Percentiles rank a stretch among this genome's conserved stretches.
phyloP scores from a whole-genome alignment of 495 filamentous ascomycete genomes.

The Penicillium diatomitis region DNA sequence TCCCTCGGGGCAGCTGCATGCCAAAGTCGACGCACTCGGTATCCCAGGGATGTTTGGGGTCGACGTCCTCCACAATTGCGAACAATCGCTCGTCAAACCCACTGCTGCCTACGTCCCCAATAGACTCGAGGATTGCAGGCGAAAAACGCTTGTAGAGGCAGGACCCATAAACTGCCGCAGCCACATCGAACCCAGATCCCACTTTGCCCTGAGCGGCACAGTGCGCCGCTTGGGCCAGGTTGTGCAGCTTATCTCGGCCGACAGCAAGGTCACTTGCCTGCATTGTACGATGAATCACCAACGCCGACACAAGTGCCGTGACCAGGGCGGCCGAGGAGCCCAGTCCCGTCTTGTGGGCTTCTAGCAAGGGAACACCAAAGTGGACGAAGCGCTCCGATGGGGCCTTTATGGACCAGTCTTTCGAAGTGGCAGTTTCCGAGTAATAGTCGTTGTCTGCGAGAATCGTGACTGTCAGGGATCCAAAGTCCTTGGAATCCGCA shows the following conservation, averaged over 20 bases:
- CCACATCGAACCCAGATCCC: conserved; percentile 95
- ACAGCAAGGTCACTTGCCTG: conserved; percentile 48
- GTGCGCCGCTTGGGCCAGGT: conserved; percentile 86
- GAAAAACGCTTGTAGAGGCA: conserved; percentile 89
- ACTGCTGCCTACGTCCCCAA: conserved; percentile 53
- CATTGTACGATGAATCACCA: conserved; percentile 71
- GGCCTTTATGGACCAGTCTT: conserved; percentile 13
- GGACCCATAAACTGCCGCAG: conserved; percentile 81
- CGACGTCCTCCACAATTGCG: conserved; percentile 52
- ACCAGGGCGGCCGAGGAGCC: conserved; percentile 93
- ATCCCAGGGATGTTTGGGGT: conserved; percentile 58
- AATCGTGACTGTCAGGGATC: conserved; percentile 69
- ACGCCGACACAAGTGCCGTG: conserved; percentile 74
- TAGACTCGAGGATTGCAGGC: conserved; percentile 54
- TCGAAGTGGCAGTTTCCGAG: conserved; percentile 53
- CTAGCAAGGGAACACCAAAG: conserved; percentile 64
- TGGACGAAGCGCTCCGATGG: conserved; percentile 53
- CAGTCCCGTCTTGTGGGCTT: conserved; percentile 91
- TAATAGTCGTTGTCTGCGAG: conserved; percentile 96
- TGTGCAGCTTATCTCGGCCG: conserved; percentile 58
- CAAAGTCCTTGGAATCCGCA: conserved; percentile 46
- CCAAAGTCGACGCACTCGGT: conserved; percentile 56
- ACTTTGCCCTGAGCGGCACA: conserved; percentile 96
- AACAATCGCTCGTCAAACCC: conserved; percentile 60
- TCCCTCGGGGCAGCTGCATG: conserved; percentile 53